Percentiles rank a stretch among this genome's conserved stretches.
Conservation (phyloP, 2,329 filamentous ascomycete species). For the Ceratocystis lukuohia region DNA sequence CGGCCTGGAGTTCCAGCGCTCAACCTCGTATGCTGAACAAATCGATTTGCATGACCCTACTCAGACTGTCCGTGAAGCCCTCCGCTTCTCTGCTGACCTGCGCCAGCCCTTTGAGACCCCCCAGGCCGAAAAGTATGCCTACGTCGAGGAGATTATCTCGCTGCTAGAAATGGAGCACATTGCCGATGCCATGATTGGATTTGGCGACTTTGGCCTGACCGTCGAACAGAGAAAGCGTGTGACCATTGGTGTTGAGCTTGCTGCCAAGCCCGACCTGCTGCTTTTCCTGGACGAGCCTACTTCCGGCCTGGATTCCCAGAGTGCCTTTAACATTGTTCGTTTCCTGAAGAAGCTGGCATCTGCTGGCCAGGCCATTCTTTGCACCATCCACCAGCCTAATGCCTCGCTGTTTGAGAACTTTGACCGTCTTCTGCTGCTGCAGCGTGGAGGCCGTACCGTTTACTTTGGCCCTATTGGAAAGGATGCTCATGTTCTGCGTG, state of each 20-base stretch:
- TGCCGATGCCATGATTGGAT: slow-evolving; percentile 45
- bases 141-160: slow-evolving; percentile 48
- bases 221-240: slow-evolving; percentile 57
- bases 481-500: slow-evolving; percentile 57
- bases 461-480: slow-evolving; percentile 78
- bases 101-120: slow-evolving; percentile 43
- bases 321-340: slow-evolving; percentile 55
- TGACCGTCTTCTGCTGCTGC: slow-evolving; percentile 64
- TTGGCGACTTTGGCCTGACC: slow-evolving; percentile 54
- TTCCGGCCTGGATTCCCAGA: slow-evolving; percentile 57
- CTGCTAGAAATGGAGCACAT: slow-evolving; percentile 46
- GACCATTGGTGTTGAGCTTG: slow-evolving; percentile 85
- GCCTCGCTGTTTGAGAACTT: slow-evolving; percentile 80
- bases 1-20: slow-evolving; percentile 47
- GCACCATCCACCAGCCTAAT: slow-evolving; percentile 84
- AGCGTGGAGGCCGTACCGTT: slow-evolving; percentile 65
- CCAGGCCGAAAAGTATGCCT: slow-evolving; percentile 41
- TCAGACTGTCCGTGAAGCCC: slow-evolving; percentile 49
- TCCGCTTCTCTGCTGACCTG: slow-evolving; percentile 49
- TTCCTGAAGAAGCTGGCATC: slow-evolving; percentile 55
- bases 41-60: slow-evolving; percentile 49
- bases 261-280: slow-evolving; percentile 64
- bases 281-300: slow-evolving; percentile 72
- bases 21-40: slow-evolving; percentile 50
- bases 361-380: slow-evolving; percentile 78